Conservation (phyloP, 176 grass and related monocot genomes). For the Rhipidocladum racemiflorum region DNA sequence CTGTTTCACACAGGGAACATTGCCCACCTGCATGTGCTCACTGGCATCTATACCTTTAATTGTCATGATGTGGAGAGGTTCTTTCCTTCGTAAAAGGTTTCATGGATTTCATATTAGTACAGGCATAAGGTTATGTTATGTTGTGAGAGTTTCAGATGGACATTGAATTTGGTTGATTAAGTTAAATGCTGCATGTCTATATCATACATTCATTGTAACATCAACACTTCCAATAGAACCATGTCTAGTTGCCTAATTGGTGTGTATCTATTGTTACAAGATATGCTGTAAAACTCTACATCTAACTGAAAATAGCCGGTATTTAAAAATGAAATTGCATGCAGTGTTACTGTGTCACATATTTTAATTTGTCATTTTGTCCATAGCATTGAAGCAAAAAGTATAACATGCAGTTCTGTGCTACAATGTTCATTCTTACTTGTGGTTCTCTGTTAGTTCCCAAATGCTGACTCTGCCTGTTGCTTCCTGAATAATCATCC, state of each 20-base stretch:
- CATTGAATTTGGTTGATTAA: not conserved
- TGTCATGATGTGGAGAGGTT: not conserved
- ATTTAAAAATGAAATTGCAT: not conserved
- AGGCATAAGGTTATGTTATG: not conserved
- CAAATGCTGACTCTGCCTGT: not conserved
- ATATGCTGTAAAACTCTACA: not conserved
- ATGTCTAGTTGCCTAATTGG: not conserved
- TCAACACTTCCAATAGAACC: not conserved
- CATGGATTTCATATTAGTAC: not conserved
- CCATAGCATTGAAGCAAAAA: not conserved
- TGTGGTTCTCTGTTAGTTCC: not conserved
- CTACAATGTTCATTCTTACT: not conserved
- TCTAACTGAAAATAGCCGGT: not conserved
- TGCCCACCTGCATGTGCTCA: conserved; percentile 4
- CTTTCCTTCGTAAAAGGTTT: not conserved
- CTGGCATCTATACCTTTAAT: not conserved
- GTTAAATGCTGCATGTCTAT: not conserved
- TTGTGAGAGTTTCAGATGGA: not conserved
- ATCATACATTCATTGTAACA: not conserved
- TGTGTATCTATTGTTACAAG: not conserved
- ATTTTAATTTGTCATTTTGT: not conserved
- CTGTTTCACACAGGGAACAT: not conserved
- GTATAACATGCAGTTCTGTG: not conserved
- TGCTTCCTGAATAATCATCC: not conserved
- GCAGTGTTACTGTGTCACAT: not conserved